phyloP scores from a whole-genome alignment of 306 rosid genomes.

The Argentina anserina region DNA sequence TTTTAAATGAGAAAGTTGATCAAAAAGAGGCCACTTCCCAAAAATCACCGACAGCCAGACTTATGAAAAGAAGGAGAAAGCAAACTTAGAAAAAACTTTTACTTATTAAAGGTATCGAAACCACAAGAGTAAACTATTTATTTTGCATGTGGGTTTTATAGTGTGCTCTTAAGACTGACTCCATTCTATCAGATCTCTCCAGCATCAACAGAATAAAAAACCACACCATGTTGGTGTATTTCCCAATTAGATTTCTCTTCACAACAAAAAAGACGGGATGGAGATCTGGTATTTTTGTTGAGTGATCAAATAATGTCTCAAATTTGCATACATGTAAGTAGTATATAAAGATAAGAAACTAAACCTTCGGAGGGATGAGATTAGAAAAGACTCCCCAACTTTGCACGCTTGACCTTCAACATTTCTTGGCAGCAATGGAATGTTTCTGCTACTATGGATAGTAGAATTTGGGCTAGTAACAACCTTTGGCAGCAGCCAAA shows the following conservation, averaged over 20 bases:
- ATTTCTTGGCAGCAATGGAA: constrained; percentile 56
- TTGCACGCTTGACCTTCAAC: constrained; percentile 76
- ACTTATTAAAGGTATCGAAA: background rate
- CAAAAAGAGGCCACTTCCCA: background rate
- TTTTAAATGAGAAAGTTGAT: background rate
- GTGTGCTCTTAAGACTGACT: background rate
- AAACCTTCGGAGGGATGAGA: constrained; percentile 86
- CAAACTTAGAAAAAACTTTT: background rate
- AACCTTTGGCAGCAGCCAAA: constrained; percentile 92
- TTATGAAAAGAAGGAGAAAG: background rate
- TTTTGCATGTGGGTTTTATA: background rate
- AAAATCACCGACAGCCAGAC: background rate
- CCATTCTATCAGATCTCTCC: background rate
- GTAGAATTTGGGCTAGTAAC: constrained; percentile 54
- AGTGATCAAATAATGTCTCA: background rate
- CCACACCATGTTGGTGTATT: background rate
- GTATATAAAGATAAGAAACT: constrained; percentile 13
- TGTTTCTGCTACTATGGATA: constrained; percentile 67
- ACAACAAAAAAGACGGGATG: background rate
- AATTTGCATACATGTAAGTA: background rate
- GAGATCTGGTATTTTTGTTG: background rate
- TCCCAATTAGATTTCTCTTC: background rate
- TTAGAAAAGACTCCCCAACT: constrained; percentile 82
- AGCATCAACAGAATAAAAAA: background rate
- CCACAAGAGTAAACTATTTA: background rate